These are phyloP conservation scores for Xanthoconium purpureum DNA, from an alignment of 768 basidiomycete species.

Conservation along the genomic window DNA sequence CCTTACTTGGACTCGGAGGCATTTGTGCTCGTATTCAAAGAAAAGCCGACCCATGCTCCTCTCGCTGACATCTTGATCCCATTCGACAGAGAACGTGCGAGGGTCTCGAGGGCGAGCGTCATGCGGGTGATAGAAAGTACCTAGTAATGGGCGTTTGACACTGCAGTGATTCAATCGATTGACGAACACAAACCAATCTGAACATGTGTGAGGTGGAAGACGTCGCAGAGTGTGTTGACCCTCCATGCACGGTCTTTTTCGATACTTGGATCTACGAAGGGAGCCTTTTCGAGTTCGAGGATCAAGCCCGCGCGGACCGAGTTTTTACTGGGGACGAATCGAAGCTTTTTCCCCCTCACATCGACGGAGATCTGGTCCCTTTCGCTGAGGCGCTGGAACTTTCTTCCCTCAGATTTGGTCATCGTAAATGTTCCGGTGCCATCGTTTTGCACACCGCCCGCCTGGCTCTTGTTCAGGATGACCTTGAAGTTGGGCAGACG, in stretches of 20 bases:
- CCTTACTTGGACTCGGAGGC: constrained; percentile 58
- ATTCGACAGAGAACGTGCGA: constrained; percentile 69
- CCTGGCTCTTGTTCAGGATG: constrained; percentile 43
- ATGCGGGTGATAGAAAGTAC: constrained; percentile 26
- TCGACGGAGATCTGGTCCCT: constrained; percentile 38
- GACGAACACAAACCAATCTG: constrained; percentile 57
- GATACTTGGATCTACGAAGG: constrained; percentile 53
- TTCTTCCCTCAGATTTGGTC: constrained; percentile 35
- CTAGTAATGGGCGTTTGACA: constrained; percentile 5
- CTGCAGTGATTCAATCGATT: background rate
- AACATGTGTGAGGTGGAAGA: constrained; percentile 55
- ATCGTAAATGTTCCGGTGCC: constrained; percentile 43
- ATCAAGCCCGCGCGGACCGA: constrained; percentile 15
- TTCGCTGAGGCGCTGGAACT: constrained; percentile 45
- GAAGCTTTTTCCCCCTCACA: constrained; percentile 41
- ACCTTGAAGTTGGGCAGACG: constrained; percentile 59
- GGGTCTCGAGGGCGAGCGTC: constrained; percentile 29
- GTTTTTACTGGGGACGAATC: constrained; percentile 16
- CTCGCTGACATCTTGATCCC: constrained; percentile 49
- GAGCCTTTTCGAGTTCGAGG: constrained; percentile 49
- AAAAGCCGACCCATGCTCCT: constrained; percentile 50
- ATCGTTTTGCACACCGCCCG: constrained; percentile 55
- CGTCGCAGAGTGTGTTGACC: constrained; percentile 41
- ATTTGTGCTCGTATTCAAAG: constrained; percentile 68
- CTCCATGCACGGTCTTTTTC: constrained; percentile 49